Percentiles rank a stretch among this genome's conserved stretches.
Conservation (phyloP, 2,329 filamentous ascomycete genomes). For the Pyricularia grisea region DNA sequence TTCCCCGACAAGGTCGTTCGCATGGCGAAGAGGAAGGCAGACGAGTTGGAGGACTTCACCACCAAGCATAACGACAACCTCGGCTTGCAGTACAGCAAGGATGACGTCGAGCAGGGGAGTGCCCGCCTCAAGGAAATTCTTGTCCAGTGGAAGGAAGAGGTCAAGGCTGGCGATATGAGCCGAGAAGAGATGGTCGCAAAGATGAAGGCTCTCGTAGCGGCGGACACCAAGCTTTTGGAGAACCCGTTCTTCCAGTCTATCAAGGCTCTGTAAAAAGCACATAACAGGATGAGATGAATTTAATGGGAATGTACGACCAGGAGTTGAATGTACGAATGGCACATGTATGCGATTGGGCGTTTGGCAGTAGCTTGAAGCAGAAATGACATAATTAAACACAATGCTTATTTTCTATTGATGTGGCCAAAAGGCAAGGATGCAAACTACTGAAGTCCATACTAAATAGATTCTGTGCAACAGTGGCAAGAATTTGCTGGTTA, state of each 20-base stretch:
- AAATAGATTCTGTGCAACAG: background rate
- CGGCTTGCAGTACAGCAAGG: conserved; percentile 57
- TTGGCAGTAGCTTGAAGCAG: background rate
- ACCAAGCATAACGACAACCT: conserved; percentile 57
- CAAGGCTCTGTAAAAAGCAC: conserved; percentile 34
- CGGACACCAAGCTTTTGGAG: conserved; percentile 53
- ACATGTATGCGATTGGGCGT: background rate
- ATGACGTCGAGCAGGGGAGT: conserved; percentile 86
- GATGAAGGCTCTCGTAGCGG: conserved; percentile 71
- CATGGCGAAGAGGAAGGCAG: conserved; percentile 98
- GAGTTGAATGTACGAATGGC: conserved; percentile 4
- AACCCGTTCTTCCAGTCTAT: conserved; percentile 65
- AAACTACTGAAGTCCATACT: background rate
- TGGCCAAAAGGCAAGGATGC: background rate
- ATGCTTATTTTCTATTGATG: background rate
- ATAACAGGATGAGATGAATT: background rate
- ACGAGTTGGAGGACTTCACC: conserved; percentile 94
- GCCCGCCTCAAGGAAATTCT: conserved; percentile 75
- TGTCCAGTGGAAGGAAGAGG: conserved; percentile 75
- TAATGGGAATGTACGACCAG: background rate
- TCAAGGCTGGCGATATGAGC: conserved; percentile 45
- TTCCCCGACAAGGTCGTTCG: conserved; percentile 96
- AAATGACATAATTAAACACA: background rate
- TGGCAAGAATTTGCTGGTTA: background rate
- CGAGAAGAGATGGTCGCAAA: conserved; percentile 66